Conservation (phyloP, 208 protist species). For the Wallacemonas rigidus region DNA sequence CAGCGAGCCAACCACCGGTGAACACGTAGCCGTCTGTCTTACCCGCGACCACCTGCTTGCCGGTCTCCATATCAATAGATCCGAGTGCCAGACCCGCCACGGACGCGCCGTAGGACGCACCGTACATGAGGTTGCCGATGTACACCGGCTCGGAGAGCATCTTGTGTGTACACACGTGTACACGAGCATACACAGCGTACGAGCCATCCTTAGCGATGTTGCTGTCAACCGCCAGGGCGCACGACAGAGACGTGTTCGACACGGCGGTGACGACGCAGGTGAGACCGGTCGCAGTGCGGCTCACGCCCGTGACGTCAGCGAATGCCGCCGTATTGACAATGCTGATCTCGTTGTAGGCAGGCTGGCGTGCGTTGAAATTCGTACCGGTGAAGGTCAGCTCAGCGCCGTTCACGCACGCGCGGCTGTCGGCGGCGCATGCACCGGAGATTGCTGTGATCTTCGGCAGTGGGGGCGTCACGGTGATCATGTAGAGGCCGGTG, state of each 20-base stretch:
- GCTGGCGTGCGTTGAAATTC: constrained; percentile 37
- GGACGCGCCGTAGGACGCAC: constrained; percentile 10
- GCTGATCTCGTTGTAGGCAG: constrained; percentile 31
- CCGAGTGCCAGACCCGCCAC: constrained; percentile 3
- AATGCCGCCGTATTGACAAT: constrained; percentile 24
- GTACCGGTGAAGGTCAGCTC: constrained; percentile 27
- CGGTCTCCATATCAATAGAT: constrained; percentile 1
- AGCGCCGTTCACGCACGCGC: constrained; percentile 31
- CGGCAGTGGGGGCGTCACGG: constrained; percentile 37
- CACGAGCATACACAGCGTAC: constrained; percentile 26
- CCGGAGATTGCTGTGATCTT: constrained; percentile 25
- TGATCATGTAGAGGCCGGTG: constrained; percentile 24
- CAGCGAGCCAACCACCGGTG: constrained; percentile 16
- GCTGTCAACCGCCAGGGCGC: constrained; percentile 18
- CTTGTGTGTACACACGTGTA: constrained; percentile 36
- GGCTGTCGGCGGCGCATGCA: constrained; percentile 32
- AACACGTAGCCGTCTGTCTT: constrained; percentile 4
- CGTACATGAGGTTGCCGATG: constrained; percentile 23
- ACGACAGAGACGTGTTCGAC: constrained; percentile 13
- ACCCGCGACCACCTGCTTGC: background rate
- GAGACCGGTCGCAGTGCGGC: constrained; percentile 22
- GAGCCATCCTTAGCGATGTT: constrained; percentile 7
- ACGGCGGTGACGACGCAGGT: constrained; percentile 17
- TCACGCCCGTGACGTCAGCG: background rate
- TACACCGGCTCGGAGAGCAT: background rate